Percentiles rank a stretch among this genome's conserved stretches.
phyloP scores from a whole-genome alignment of 2,329 filamentous ascomycete species.

The Elsinoe perseae region DNA sequence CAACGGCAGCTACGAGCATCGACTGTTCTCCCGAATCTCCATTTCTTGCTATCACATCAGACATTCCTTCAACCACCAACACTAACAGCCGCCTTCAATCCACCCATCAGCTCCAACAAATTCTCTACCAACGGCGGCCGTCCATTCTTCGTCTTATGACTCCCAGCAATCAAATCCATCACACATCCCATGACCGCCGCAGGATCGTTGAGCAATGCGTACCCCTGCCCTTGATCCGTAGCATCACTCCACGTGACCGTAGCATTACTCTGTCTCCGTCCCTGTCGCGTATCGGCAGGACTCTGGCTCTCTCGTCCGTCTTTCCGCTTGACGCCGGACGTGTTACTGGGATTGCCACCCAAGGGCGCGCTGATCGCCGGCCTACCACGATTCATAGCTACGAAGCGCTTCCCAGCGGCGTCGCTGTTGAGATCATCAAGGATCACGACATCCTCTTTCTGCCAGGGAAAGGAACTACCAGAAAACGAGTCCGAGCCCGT shows the following conservation, averaged over 20 bases:
- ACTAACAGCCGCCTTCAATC: constrained; percentile 33
- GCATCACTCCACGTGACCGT: constrained; percentile 36
- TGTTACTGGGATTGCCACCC: not conserved
- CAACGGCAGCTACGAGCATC: too few species aligned
- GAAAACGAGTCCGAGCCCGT: constrained; percentile 10
- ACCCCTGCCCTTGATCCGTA: constrained; percentile 21
- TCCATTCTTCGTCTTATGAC: constrained; percentile 36
- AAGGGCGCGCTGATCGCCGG: constrained; percentile 13
- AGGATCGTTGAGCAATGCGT: constrained; percentile 45
- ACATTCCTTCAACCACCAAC: not conserved
- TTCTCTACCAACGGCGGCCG: constrained; percentile 60
- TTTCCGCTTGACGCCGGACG: not conserved
- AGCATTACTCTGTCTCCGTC: constrained; percentile 30
- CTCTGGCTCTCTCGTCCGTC: not conserved
- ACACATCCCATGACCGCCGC: constrained; percentile 52
- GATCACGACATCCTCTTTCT: constrained; percentile 33
- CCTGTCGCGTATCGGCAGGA: not conserved
- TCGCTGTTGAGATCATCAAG: constrained; percentile 49
- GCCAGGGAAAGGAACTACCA: constrained; percentile 14
- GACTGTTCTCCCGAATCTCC: not conserved
- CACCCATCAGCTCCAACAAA: constrained; percentile 55
- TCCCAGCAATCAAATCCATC: constrained; percentile 49
- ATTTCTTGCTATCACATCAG: not conserved
- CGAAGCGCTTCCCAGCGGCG: constrained; percentile 45
- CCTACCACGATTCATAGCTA: constrained; percentile 46